A percentile compares a stretch with the other conserved stretches of the same genome.
Conservation (phyloP, 2,329 filamentous ascomycete species). For the Penicillium expansum region DNA sequence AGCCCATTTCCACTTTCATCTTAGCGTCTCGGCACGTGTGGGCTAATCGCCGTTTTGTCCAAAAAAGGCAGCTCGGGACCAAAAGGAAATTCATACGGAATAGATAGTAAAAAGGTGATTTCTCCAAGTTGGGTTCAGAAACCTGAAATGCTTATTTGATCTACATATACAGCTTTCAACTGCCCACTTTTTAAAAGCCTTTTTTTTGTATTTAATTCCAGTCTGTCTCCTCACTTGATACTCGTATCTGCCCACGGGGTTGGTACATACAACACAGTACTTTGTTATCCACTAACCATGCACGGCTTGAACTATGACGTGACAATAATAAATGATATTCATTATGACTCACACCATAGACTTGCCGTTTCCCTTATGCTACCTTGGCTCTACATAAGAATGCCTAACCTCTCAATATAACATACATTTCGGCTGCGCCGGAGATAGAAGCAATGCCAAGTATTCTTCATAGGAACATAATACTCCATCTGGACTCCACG, state of each 20-base stretch:
- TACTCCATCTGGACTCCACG: constrained; percentile 14
- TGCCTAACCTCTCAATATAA: not conserved
- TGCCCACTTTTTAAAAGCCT: no score
- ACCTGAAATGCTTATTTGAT: not conserved
- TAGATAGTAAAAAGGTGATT: not conserved
- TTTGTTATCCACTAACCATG: not conserved
- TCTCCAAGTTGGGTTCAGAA: not conserved
- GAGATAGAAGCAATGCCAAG: not conserved
- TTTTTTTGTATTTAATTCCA: not conserved
- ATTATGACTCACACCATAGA: not conserved
- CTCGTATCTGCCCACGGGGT: not conserved
- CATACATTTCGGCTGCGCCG: not conserved
- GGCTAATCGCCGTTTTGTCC: not conserved
- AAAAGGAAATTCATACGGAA: not conserved
- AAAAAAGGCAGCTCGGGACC: not conserved
- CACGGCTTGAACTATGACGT: not conserved
- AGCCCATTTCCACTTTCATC: not conserved
- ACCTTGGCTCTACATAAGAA: not conserved
- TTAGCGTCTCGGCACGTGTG: not conserved
- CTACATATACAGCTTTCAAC: not conserved
- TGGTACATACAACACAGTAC: no score
- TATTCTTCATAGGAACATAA: constrained; percentile 11
- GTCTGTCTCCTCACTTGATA: not conserved
- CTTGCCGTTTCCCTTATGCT: not conserved
- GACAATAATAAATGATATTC: not conserved